Percentiles rank a stretch among this genome's conserved stretches.
phyloP scores from a whole-genome alignment of 768 basidiomycete species.

The Suillus spraguei region DNA sequence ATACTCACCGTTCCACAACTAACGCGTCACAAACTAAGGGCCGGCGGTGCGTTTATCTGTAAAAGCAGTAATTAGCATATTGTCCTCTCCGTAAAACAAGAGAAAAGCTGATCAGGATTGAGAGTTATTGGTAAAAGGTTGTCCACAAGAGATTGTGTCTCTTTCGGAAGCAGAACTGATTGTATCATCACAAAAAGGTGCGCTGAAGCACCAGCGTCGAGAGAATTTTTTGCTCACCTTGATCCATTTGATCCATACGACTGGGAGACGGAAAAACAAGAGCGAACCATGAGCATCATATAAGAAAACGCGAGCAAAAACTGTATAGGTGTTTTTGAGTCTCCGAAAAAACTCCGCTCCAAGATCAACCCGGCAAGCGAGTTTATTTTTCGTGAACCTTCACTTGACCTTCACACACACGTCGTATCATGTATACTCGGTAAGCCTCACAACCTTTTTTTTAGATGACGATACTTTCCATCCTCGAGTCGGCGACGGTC shows the following conservation, averaged over 20 bases:
- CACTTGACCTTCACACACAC: background rate
- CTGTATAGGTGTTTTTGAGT: constrained; percentile 43
- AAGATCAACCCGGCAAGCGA: constrained; percentile 1
- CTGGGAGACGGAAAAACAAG: constrained; percentile 9
- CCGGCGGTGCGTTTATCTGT: background rate
- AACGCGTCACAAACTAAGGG: background rate
- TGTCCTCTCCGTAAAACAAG: background rate
- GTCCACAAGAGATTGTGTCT: constrained; percentile 77
- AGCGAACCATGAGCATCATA: constrained; percentile 2
- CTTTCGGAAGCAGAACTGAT: constrained; percentile 89
- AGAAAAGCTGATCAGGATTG: constrained; percentile 47
- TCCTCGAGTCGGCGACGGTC: constrained; percentile 71
- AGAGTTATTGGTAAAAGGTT: constrained; percentile 49
- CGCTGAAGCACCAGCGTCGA: background rate
- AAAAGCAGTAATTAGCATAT: constrained; percentile 10
- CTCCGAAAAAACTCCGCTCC: constrained; percentile 6
- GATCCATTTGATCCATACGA: constrained; percentile 12
- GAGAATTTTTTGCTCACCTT: background rate
- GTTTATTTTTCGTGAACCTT: background rate
- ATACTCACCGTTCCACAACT: constrained; percentile 14
- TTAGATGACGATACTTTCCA: constrained; percentile 68
- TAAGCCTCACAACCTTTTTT: constrained; percentile 31
- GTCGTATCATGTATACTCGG: constrained; percentile 17
- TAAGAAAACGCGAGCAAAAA: constrained; percentile 16
- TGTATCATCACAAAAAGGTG: constrained; percentile 47